Evolutionary conservation across 2,329 filamentous ascomycete genomes (phyloP).

Genomic region (Fusarium tanahbumbuense): DNA sequence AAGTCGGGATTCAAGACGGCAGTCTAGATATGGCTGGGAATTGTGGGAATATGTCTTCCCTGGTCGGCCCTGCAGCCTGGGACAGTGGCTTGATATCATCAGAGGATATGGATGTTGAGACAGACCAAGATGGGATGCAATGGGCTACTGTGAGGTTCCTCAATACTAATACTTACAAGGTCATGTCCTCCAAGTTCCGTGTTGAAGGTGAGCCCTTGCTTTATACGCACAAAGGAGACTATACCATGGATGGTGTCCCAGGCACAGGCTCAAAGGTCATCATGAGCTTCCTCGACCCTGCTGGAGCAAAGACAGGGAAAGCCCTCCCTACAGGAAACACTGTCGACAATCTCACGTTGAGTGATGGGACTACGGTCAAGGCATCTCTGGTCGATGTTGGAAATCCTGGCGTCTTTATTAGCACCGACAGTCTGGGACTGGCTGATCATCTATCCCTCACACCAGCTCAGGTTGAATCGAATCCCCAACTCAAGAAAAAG

Average conservation of each 20-base stretch:
- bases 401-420: constrained; percentile 73
- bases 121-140: constrained; percentile 43
- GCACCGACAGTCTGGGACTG: constrained; percentile 61
- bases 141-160: constrained; percentile 67
- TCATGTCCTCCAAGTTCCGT: constrained; percentile 68
- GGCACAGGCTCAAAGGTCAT: constrained; percentile 67
- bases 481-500: constrained; percentile 55
- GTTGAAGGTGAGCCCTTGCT: constrained; percentile 55
- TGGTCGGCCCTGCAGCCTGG: constrained; percentile 67
- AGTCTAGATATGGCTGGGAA: constrained; percentile 75
- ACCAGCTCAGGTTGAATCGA: constrained; percentile 64
- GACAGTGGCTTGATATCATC: constrained; percentile 47
- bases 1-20: constrained; percentile 71
- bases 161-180: constrained; percentile 78
- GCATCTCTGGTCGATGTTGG: constrained; percentile 72
- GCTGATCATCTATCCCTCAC: constrained; percentile 62
- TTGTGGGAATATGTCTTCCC: constrained; percentile 79
- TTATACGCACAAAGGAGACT: constrained; percentile 59
- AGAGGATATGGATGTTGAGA: constrained; percentile 23
- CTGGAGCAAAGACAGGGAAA: constrained; percentile 71
- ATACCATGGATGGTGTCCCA: constrained; percentile 72
- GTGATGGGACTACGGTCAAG: constrained; percentile 52
- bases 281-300: constrained; percentile 71
- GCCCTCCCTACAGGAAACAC: constrained; percentile 63
- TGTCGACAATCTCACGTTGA: constrained; percentile 60